A percentile compares a stretch with the other conserved stretches of the same genome.
Conservation (phyloP, 2,329 filamentous ascomycete species). For the Alternaria postmessia region DNA sequence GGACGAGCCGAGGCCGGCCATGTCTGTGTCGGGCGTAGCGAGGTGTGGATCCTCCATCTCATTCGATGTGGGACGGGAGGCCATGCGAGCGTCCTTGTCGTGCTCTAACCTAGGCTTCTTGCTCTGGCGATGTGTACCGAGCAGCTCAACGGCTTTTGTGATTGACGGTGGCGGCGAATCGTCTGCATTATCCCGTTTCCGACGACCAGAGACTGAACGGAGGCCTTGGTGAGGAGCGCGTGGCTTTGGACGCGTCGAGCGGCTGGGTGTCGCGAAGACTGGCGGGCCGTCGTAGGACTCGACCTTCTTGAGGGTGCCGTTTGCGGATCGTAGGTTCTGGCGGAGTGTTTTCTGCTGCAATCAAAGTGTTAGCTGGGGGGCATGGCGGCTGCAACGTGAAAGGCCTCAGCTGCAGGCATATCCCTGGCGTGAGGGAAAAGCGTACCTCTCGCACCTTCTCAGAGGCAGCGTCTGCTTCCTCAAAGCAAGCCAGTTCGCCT, state of each 20-base stretch:
- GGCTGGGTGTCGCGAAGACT: slow-evolving; percentile 53
- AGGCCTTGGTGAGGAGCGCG: slow-evolving; percentile 26
- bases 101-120: slow-evolving; percentile 57
- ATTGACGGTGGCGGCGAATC: slow-evolving; percentile 61
- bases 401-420: slow-evolving; percentile 27
- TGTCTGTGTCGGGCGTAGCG: slow-evolving; percentile 51
- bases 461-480: slow-evolving; percentile 67
- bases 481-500: slow-evolving; percentile 67
- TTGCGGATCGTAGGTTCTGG: slow-evolving; percentile 55
- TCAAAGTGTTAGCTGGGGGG: slow-evolving; percentile 34
- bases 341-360: slow-evolving; percentile 55
- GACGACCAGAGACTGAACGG: slow-evolving; percentile 43
- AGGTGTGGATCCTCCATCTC: slow-evolving; percentile 46
- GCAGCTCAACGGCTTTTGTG: slow-evolving; percentile 61
- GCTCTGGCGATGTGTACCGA: slow-evolving; percentile 58
- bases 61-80: slow-evolving; percentile 40
- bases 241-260: slow-evolving; percentile 43
- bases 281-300: slow-evolving; percentile 52
- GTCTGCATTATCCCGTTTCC: slow-evolving; percentile 53
- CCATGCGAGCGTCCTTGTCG: slow-evolving; percentile 26
- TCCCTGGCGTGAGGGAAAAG: slow-evolving; percentile 27
- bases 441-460: slow-evolving; percentile 64
- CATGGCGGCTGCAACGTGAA: slow-evolving; percentile 25
- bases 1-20: slow-evolving; percentile 33
- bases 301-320: slow-evolving; percentile 56